Percentiles rank a stretch among this genome's conserved stretches.
These are phyloP conservation scores for Quambalaria eucalypti DNA, from an alignment of 1,284 basidiomycete genomes.

Conservation along the genomic window DNA sequence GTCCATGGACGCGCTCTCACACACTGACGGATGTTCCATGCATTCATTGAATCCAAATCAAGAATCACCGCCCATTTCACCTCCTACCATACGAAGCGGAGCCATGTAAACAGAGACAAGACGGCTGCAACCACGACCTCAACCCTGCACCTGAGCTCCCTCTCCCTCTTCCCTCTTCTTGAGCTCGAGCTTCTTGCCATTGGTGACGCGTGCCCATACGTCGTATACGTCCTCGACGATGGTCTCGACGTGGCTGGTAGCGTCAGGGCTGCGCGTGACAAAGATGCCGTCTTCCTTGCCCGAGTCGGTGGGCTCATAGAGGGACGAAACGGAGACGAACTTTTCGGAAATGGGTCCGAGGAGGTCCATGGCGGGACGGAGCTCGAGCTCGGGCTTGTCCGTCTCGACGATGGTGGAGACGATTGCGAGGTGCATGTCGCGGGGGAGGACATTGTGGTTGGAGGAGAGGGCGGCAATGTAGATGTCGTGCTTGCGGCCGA, in stretches of 20 bases:
- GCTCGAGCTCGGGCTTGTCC: slow-evolving; percentile 80
- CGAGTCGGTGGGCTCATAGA: slow-evolving; percentile 78
- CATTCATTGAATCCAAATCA: too few species aligned
- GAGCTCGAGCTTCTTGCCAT: slow-evolving; percentile 41
- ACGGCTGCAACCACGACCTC: too few species aligned
- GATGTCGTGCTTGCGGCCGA: slow-evolving; percentile 89
- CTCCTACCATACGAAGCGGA: too few species aligned
- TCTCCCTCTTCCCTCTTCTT: slow-evolving; percentile 41
- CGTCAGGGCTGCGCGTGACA: slow-evolving; percentile 95
- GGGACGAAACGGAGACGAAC: slow-evolving; percentile 81
- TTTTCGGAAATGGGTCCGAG: slow-evolving; percentile 91
- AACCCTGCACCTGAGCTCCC: slow-evolving; percentile 44
- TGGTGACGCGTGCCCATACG: slow-evolving; percentile 41
- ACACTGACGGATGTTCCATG: too few species aligned
- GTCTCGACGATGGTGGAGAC: slow-evolving; percentile 99
- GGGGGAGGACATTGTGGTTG: slow-evolving; percentile 93
- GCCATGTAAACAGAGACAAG: too few species aligned
- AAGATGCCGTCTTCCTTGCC: slow-evolving; percentile 81
- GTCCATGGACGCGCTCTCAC: too few species aligned
- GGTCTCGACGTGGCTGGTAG: slow-evolving; percentile 96
- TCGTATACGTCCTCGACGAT: slow-evolving; percentile 50
- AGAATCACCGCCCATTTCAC: too few species aligned
- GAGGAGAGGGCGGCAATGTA: slow-evolving; percentile 96
- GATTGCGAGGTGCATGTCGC: slow-evolving; percentile 89
- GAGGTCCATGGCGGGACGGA: slow-evolving; percentile 78